Evolutionary conservation across 2,329 filamentous ascomycete genomes (phyloP), one percentile per base, ranked within the genome.

Genomic region (Exophiala aquamarina): DNA sequence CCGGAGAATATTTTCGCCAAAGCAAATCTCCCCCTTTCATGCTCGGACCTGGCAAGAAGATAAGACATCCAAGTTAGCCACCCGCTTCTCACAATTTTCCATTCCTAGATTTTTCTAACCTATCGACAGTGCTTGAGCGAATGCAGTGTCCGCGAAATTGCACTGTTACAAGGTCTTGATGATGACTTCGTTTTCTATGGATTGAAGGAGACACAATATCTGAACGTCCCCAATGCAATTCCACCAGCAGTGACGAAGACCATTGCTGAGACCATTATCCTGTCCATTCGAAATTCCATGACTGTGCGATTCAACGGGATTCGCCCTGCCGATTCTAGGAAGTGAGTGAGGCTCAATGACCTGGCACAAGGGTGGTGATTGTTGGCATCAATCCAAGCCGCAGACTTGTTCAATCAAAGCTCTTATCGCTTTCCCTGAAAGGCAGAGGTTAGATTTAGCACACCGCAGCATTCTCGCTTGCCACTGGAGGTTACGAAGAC

Each of bases 141-240:
- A 19, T 36, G 15, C 44, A 57, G 47, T 8, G 39, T 55, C 9
- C 49, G 55, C 3, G 55, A 57, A 29, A 33, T 55, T 17, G 55
- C 55, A 10, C 55, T 52, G 4, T 23, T 57, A 7, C 47, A 55
- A 31, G 55, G 55, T 5, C 49, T 57, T 39, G 43, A 46, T 2
- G 55, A 57, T 29, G 46, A 57, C 17, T 55, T 55, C 21, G 18
- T 47, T 15, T 54, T 57, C 21, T 49, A 39, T 28, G 40, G 44
- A 17, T 38, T 51, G 2, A 32, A 18, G 3, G 43, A 34, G 4
- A 17, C 38, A 2, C 48, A 54, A 29, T 52, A 52, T 23, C 23
- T 46, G 9, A 31, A 38, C 17, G 41, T 56, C 3, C 49, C 38
- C 28, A 34, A 37, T n/a, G 50, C 54, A 4, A 19, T 56, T 10